These are phyloP conservation scores for Talaromyces proteolyticus DNA, from an alignment of 495 filamentous ascomycete species.

Conservation along the genomic window DNA sequence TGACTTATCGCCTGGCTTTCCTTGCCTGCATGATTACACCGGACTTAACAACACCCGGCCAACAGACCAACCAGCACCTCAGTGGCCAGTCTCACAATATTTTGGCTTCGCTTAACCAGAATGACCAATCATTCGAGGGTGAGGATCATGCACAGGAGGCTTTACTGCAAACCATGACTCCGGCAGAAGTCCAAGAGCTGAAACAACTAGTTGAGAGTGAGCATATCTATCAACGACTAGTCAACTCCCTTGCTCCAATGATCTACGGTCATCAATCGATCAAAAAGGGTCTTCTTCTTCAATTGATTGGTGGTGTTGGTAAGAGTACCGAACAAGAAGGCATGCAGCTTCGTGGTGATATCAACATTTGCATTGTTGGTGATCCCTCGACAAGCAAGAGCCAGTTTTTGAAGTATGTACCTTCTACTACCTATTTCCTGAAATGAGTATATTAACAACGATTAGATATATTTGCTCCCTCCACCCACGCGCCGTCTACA, in stretches of 20 bases:
- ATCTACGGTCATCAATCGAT: slow-evolving; percentile 96
- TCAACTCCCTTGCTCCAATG: slow-evolving; percentile 94
- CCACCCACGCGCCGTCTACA: slow-evolving; percentile 94
- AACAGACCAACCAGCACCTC: slow-evolving; percentile 57
- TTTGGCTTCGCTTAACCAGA: slow-evolving; percentile 73
- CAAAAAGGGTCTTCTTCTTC: slow-evolving; percentile 92
- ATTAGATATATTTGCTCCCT: slow-evolving; percentile 83
- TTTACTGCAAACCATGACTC: slow-evolving; percentile 74
- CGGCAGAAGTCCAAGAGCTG: slow-evolving; percentile 83
- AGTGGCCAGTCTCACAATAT: slow-evolving; percentile 73
- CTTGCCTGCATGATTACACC: slow-evolving; percentile 95
- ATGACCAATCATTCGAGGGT: slow-evolving; percentile 55
- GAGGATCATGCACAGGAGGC: slow-evolving; percentile 86
- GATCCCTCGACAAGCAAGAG: slow-evolving; percentile 98
- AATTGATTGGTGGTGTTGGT: slow-evolving; percentile 86
- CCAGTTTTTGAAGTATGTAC: slow-evolving; percentile 81
- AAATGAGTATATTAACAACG: background rate
- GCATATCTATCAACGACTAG: slow-evolving; percentile 88
- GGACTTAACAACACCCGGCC: slow-evolving; percentile 74
- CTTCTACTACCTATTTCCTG: background rate
- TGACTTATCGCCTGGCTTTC: slow-evolving; percentile 97
- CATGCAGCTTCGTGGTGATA: slow-evolving; percentile 89
- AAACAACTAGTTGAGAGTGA: slow-evolving; percentile 90
- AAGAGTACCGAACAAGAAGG: slow-evolving; percentile 82
- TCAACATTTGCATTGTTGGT: slow-evolving; percentile 98